These are phyloP conservation scores for Ophiobolus disseminans DNA, from an alignment of 2,329 filamentous ascomycete species.

Conservation along the genomic window DNA sequence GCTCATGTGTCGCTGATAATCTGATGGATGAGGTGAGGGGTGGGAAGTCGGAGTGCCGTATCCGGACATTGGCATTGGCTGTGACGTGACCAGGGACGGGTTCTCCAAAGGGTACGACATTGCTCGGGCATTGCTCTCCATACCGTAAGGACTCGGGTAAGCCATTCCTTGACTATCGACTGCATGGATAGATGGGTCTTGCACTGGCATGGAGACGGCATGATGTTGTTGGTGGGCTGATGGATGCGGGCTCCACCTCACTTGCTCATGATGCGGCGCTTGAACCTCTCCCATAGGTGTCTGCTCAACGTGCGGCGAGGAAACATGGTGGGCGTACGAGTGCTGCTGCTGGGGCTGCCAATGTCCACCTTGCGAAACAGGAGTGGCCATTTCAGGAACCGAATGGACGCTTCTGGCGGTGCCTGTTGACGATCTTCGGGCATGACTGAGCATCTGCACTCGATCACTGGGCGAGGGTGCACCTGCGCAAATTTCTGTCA, in stretches of 20 bases:
- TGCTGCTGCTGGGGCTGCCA: slow-evolving; percentile 47
- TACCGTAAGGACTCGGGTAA: slow-evolving; percentile 46
- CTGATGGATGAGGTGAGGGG: slow-evolving; percentile 45
- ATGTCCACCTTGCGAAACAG: slow-evolving; percentile 45
- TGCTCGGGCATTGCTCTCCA: slow-evolving; percentile 48
- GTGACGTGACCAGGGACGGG: slow-evolving; percentile 44
- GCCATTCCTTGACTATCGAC: slow-evolving; percentile 38
- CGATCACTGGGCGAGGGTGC: slow-evolving; percentile 50
- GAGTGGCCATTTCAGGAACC: slow-evolving; percentile 45
- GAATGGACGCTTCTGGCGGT: slow-evolving; percentile 49
- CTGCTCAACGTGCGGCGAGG: slow-evolving; percentile 46
- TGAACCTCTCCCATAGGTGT: slow-evolving; percentile 40
- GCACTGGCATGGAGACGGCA: slow-evolving; percentile 42
- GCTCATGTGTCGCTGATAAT: slow-evolving; percentile 48
- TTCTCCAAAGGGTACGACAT: slow-evolving; percentile 51
- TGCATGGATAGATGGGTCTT: slow-evolving; percentile 41
- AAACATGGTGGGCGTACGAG: slow-evolving; percentile 39
- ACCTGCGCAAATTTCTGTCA: slow-evolving; percentile 30
- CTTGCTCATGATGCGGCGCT: slow-evolving; percentile 34
- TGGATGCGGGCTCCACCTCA: slow-evolving; percentile 45
- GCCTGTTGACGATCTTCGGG: slow-evolving; percentile 46
- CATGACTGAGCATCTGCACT: slow-evolving; percentile 49
- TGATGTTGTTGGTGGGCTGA: slow-evolving; percentile 43
- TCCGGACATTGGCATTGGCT: slow-evolving; percentile 47
- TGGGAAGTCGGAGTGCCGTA: slow-evolving; percentile 48